phyloP scores from a whole-genome alignment of 1,139 yeast species.

The Saccharomyces hybrid region DNA sequence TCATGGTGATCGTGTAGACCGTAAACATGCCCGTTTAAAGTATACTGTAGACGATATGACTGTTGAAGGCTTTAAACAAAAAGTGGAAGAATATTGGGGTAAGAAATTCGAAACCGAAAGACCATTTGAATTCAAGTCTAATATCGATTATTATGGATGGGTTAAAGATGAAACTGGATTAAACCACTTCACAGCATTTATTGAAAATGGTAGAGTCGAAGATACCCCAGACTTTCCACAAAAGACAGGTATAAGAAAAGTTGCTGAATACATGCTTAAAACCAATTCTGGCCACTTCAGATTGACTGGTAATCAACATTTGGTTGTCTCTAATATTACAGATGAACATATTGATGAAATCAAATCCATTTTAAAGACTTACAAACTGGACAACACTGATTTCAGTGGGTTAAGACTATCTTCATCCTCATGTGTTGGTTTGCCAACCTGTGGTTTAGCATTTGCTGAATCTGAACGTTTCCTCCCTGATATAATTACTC shows the following conservation, averaged over 20 bases:
- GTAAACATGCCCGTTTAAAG: slow-evolving; percentile 97
- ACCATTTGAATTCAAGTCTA: slow-evolving; percentile 72
- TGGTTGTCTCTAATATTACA: slow-evolving; percentile 62
- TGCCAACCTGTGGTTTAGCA: slow-evolving; percentile 98
- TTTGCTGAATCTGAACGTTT: slow-evolving; percentile 98
- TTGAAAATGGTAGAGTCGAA: slow-evolving; percentile 95
- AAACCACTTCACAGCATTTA: slow-evolving; percentile 88
- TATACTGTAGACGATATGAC: slow-evolving; percentile 92
- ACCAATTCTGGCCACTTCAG: slow-evolving; percentile 70
- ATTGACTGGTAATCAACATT: slow-evolving; percentile 93
- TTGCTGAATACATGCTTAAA: slow-evolving; percentile 59
- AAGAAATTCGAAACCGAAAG: slow-evolving; percentile 61
- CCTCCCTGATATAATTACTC: slow-evolving; percentile 72
- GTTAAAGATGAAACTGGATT: slow-evolving; percentile 76
- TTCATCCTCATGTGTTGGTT: slow-evolving; percentile 95
- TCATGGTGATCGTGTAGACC: slow-evolving; percentile 81
- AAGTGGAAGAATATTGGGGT: slow-evolving; percentile 81
- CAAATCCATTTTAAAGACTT: slow-evolving; percentile 57
- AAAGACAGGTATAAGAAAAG: slow-evolving; percentile 73
- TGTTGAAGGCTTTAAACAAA: slow-evolving; percentile 66
- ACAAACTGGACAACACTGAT: slow-evolving; percentile 76
- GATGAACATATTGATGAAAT: slow-evolving; percentile 59
- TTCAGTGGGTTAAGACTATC: slow-evolving; percentile 81
- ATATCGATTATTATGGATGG: slow-evolving; percentile 94
- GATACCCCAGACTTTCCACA: slow-evolving; percentile 87